Evolutionary conservation across 2,329 filamentous ascomycete species (phyloP).

Genomic region (Claviceps lovelessii): DNA sequence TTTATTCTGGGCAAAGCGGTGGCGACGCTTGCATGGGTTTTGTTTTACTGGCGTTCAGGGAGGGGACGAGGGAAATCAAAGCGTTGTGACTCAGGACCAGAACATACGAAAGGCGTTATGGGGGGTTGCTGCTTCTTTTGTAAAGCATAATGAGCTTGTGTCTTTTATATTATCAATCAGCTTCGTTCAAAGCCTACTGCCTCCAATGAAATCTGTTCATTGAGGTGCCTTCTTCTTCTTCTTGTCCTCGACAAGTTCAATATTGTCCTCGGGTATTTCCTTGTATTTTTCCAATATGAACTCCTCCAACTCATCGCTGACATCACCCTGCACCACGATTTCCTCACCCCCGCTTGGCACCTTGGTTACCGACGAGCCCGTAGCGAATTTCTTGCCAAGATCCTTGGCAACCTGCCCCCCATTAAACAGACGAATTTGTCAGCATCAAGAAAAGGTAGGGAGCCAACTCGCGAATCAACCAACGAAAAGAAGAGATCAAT

Average conservation of each 20-base stretch:
- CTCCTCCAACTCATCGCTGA: slow-evolving; percentile 87
- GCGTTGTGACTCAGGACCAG: not conserved
- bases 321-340: slow-evolving; percentile 94
- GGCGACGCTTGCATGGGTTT: not conserved
- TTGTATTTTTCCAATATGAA: slow-evolving; percentile 81
- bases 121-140: not conserved
- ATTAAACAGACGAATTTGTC: not conserved
- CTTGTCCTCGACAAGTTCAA: slow-evolving; percentile 91
- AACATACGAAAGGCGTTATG: not conserved
- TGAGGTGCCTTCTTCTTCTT: slow-evolving; percentile 50
- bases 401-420: slow-evolving; percentile 60
- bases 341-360: slow-evolving; percentile 75
- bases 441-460: not conserved
- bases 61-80: not conserved
- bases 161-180: not conserved
- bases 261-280: slow-evolving; percentile 85
- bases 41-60: not conserved
- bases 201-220: not conserved
- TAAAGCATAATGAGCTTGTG: not conserved
- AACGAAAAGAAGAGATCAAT: not conserved
- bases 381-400: slow-evolving; percentile 96
- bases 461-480: too few species aligned
- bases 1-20: not conserved
- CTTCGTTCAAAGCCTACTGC: slow-evolving; percentile 1
- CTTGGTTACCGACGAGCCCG: slow-evolving; percentile 84